phyloP scores from a whole-genome alignment of 2,329 filamentous ascomycete species.

The Botrytis aclada region DNA sequence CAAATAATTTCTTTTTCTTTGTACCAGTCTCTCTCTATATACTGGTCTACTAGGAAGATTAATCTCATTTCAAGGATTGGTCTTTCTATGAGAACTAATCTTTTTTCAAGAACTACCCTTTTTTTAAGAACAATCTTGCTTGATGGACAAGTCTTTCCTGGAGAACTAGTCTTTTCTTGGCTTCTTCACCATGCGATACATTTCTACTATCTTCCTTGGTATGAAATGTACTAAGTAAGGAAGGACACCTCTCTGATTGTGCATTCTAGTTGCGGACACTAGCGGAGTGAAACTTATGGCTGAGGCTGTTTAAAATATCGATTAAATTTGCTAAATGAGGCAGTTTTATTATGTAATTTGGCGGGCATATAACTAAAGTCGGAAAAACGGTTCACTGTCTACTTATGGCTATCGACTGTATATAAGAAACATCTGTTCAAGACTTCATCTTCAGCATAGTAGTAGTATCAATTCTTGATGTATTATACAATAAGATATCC shows the following conservation, averaged over 20 bases:
- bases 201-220: neutral
- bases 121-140: too few relatives aligned
- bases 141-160: too few relatives aligned
- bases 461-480: neutral
- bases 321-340: too few relatives aligned
- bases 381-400: neutral
- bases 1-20: too few relatives aligned
- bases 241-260: neutral
- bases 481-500: neutral
- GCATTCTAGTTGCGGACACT: neutral
- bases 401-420: neutral
- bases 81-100: constrained; percentile 6
- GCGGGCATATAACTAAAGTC: neutral
- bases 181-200: neutral
- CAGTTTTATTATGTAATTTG: neutral
- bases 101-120: neutral
- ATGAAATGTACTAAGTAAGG: constrained; percentile 3
- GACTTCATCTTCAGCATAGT: neutral
- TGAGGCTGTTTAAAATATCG: too few relatives aligned
- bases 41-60: constrained; percentile 8
- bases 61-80: neutral
- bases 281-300: neutral
- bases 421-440: neutral
- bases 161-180: neutral
- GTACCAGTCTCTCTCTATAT: neutral